A percentile compares a stretch with the other conserved stretches of the same genome.
These are phyloP conservation scores for Arthrobotrys musiformis DNA, from an alignment of 2,329 filamentous ascomycete genomes.

Conservation along the genomic window DNA sequence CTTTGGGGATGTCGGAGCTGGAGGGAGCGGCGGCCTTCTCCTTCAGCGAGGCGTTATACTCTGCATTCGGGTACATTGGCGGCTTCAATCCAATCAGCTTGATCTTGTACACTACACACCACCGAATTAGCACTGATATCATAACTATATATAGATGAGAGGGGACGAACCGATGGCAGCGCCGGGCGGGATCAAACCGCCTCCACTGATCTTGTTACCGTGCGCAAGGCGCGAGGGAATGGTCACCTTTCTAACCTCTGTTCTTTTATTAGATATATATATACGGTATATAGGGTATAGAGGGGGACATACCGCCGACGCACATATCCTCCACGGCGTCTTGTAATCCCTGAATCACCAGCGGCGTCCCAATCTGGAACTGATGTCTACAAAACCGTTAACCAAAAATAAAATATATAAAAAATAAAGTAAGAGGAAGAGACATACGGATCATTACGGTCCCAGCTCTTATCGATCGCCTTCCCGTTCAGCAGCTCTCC, in stretches of 20 bases:
- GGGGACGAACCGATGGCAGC: constrained; percentile 17
- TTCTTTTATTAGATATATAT: neutral
- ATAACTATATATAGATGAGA: neutral
- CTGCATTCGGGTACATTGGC: constrained; percentile 25
- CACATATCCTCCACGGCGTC: constrained; percentile 40
- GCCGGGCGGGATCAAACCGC: constrained; percentile 40
- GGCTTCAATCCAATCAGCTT: constrained; percentile 29
- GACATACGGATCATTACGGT: constrained; percentile 33
- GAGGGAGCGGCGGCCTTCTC: neutral
- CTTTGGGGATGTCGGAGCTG: neutral
- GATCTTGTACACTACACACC: constrained; percentile 26
- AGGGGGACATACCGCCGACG: constrained; percentile 29
- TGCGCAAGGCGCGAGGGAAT: constrained; percentile 38
- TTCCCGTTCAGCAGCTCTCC: constrained; percentile 31
- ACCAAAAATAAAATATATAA: neutral
- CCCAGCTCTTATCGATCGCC: constrained; percentile 38
- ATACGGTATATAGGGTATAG: neutral
- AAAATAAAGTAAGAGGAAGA: neutral
- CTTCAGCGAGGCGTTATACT: neutral
- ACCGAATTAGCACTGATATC: neutral
- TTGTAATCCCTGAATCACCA: constrained; percentile 42
- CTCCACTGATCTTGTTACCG: constrained; percentile 17
- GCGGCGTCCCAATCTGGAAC: constrained; percentile 40
- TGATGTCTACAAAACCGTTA: constrained; percentile 29
- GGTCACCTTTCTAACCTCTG: constrained; percentile 43